Conservation (phyloP, 2,329 filamentous ascomycete genomes). For the Pseudogymnoascus sp. region DNA sequence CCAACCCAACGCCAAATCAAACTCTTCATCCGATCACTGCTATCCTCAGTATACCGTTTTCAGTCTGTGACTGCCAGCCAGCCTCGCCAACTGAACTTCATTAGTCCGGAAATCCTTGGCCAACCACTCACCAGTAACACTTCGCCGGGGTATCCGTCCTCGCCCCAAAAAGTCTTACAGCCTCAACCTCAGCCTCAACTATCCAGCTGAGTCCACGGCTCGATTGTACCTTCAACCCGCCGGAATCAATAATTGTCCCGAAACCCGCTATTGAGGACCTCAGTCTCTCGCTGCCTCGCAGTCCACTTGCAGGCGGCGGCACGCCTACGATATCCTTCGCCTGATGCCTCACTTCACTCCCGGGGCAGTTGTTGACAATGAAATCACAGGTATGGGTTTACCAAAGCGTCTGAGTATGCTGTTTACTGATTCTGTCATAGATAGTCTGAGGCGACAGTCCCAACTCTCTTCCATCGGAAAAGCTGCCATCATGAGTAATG, state of each 20-base stretch:
- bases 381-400: neutral
- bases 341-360: conserved; percentile 4
- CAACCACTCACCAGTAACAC: neutral
- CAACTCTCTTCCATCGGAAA: conserved; percentile 7
- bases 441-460: conserved; percentile 1
- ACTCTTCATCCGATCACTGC: neutral
- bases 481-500: conserved; percentile 17
- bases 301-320: conserved; percentile 8
- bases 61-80: neutral
- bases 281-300: conserved; percentile 6
- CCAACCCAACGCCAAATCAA: neutral
- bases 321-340: neutral
- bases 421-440: neutral
- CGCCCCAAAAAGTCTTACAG: neutral
- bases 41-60: neutral
- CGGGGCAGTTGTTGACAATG: conserved; percentile 6
- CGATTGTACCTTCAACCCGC: neutral
- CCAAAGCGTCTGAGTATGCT: neutral
- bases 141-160: neutral
- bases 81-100: neutral
- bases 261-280: conserved; percentile 9
- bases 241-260: neutral
- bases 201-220: neutral
- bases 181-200: conserved; percentile 1
- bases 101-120: neutral